Evolutionary conservation across 2,329 filamentous ascomycete genomes (phyloP).

Genomic region (Phialophora macrospora): DNA sequence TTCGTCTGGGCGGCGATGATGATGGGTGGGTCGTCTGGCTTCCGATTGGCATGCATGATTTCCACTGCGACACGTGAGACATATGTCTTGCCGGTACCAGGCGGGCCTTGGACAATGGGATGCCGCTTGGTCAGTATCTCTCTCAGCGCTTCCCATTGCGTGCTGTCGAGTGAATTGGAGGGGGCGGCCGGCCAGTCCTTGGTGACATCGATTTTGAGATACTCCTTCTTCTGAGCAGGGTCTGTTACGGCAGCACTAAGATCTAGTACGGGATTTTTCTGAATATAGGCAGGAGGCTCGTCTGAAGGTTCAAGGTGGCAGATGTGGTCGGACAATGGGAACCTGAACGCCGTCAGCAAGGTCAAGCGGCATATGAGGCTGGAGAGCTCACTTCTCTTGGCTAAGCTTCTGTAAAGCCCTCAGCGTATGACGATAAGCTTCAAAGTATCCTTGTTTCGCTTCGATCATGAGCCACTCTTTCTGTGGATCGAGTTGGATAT

Average conservation of each 20-base stretch:
- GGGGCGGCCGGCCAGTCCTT: constrained; percentile 57
- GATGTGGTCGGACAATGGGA: constrained; percentile 53
- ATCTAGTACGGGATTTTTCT: constrained; percentile 56
- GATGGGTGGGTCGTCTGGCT: constrained; percentile 66
- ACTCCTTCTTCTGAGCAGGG: constrained; percentile 42
- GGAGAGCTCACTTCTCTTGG: constrained; percentile 53
- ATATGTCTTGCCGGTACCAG: constrained; percentile 79
- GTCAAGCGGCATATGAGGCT: constrained; percentile 8
- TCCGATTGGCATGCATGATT: constrained; percentile 66
- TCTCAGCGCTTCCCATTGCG: constrained; percentile 71
- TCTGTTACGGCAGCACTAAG: constrained; percentile 50
- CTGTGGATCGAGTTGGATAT: constrained; percentile 71
- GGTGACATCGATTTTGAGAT: constrained; percentile 60
- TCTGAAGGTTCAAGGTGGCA: constrained; percentile 49
- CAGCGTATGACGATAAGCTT: constrained; percentile 74
- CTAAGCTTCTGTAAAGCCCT: constrained; percentile 70
- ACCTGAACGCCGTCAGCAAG: constrained; percentile 42
- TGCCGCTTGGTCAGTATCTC: constrained; percentile 73
- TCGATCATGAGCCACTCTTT: constrained; percentile 80
- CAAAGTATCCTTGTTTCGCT: constrained; percentile 73
- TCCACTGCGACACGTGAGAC: constrained; percentile 75
- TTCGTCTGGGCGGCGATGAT: constrained; percentile 87
- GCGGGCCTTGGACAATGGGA: constrained; percentile 82
- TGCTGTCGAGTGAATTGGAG: constrained; percentile 65
- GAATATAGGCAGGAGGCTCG: constrained; percentile 59